These are phyloP conservation scores for Starmerella cellae DNA, from an alignment of 805 yeast genomes.

Conservation along the genomic window DNA sequence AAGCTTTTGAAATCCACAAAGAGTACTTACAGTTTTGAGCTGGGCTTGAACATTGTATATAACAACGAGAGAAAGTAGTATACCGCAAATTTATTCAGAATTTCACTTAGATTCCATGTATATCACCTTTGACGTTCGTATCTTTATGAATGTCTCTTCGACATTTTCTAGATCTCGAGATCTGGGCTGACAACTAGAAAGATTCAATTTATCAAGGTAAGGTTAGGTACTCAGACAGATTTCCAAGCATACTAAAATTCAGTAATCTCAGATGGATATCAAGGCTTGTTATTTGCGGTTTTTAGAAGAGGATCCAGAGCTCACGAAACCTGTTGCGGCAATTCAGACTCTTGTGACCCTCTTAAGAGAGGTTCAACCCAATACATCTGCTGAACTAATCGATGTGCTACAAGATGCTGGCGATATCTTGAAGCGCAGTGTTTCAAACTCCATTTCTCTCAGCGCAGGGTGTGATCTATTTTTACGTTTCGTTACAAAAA, in stretches of 20 bases:
- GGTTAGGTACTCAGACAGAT: too few relatives aligned
- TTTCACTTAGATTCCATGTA: too few relatives aligned
- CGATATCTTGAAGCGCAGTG: constrained; percentile 55
- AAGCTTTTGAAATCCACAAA: too few relatives aligned
- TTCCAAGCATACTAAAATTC: too few relatives aligned
- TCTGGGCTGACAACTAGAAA: too few relatives aligned
- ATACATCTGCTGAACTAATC: constrained; percentile 87
- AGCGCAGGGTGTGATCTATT: constrained; percentile 97
- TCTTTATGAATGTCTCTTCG: too few relatives aligned
- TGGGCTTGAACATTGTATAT: too few relatives aligned
- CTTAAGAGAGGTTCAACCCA: constrained; percentile 68
- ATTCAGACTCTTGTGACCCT: constrained; percentile 85
- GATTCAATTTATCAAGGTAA: background rate
- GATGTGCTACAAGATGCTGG: constrained; percentile 67
- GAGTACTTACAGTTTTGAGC: too few relatives aligned
- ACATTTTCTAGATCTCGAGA: too few relatives aligned
- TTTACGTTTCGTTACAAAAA: constrained; percentile 81
- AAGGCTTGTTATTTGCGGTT: constrained; percentile 67
- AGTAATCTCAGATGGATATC: constrained; percentile 71
- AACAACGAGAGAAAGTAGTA: too few relatives aligned
- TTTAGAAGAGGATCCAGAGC: constrained; percentile 79
- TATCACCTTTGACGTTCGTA: too few relatives aligned
- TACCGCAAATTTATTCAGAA: too few relatives aligned
- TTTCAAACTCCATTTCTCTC: constrained; percentile 81
- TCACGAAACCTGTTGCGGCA: constrained; percentile 99